phyloP scores from a whole-genome alignment of 2,329 filamentous ascomycete genomes.

The Pleoardoris graminearum region DNA sequence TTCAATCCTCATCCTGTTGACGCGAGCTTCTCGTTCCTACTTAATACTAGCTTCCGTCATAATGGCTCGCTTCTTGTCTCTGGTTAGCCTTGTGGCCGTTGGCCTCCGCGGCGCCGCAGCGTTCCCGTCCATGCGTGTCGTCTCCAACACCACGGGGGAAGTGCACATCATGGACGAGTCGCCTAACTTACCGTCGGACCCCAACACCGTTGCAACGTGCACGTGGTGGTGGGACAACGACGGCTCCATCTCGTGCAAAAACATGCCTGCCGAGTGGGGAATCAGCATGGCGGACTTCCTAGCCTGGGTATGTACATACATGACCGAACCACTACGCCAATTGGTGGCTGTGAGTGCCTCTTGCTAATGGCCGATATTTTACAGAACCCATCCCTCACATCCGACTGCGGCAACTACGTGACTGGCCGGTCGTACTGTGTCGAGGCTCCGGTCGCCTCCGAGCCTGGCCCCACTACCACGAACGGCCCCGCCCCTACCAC shows the following conservation, averaged over 20 bases:
- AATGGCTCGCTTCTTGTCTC: not conserved
- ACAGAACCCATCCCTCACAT: not conserved
- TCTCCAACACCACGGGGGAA: not conserved
- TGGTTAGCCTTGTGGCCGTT: not conserved
- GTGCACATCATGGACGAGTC: not conserved
- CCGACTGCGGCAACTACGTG: not conserved
- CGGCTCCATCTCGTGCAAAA: not conserved
- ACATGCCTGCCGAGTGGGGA: not conserved
- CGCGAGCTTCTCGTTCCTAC: not conserved
- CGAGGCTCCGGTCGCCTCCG: not conserved
- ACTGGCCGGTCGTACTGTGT: not conserved
- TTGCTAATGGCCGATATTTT: not conserved
- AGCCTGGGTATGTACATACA: not conserved
- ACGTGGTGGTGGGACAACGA: conserved; percentile 1
- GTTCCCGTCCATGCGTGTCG: not conserved
- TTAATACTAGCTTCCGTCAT: not conserved
- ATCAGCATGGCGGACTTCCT: conserved; percentile 1
- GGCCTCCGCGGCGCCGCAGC: not conserved
- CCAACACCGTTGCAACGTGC: not conserved
- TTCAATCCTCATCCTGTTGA: not conserved
- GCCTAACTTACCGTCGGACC: not conserved
- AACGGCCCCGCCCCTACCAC: not conserved
- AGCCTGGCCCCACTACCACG: not conserved
- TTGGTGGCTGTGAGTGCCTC: not conserved
- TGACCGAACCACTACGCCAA: not conserved